Percentiles rank a stretch among this genome's conserved stretches.
Conservation (phyloP, 2,329 filamentous ascomycete species). For the Botrytis galanthina region DNA sequence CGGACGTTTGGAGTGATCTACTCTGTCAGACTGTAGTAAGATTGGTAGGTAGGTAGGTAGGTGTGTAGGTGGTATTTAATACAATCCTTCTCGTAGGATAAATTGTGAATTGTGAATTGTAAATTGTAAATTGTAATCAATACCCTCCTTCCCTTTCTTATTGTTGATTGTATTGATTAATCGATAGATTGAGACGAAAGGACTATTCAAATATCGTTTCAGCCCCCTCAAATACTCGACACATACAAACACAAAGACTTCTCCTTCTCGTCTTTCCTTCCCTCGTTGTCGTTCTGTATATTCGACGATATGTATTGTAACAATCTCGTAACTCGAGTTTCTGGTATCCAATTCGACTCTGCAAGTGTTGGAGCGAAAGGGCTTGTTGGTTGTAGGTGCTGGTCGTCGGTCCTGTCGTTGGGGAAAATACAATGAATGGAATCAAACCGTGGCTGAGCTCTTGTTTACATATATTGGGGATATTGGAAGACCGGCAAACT, state of each 20-base stretch:
- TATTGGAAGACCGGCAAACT: constrained; percentile 1
- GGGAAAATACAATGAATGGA: neutral
- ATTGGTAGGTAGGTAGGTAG: neutral
- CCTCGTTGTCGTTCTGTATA: neutral
- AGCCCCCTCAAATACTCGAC: neutral
- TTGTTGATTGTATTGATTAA: neutral
- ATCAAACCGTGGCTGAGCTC: neutral
- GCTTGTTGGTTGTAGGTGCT: neutral
- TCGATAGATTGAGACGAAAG: neutral
- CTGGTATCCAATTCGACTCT: neutral
- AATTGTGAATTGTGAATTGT: neutral
- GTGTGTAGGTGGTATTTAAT: neutral
- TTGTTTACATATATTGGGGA: neutral
- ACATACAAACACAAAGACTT: neutral
- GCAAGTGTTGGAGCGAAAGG: neutral
- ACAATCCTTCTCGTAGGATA: neutral
- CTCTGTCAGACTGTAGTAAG: neutral
- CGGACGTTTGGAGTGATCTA: neutral
- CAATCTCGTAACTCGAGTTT: neutral
- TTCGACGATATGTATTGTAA: neutral
- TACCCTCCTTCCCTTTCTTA: neutral
- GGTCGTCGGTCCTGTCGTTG: neutral
- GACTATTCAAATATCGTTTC: neutral
- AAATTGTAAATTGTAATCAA: neutral
- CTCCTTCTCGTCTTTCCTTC: neutral